Conservation (phyloP, 495 filamentous ascomycete species). For the Neurospora hispaniola region DNA sequence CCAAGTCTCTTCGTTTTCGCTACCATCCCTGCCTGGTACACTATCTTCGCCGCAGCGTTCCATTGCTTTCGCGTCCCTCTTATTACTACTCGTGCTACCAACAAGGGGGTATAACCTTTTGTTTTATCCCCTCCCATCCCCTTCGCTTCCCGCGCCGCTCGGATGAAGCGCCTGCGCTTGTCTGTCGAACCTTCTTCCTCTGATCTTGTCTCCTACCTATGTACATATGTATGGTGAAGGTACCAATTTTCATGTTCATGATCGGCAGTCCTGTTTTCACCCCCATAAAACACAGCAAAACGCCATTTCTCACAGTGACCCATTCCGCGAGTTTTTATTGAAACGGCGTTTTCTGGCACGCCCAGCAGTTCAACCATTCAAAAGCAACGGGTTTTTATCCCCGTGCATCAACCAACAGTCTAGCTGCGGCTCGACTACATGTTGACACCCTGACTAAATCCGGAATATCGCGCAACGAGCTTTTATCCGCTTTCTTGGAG, state of each 20-base stretch:
- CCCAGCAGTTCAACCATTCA: neutral
- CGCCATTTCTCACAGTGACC: neutral
- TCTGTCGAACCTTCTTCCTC: constrained; percentile 2
- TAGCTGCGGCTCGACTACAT: constrained; percentile 24
- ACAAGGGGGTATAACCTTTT: neutral
- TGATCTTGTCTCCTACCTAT: neutral
- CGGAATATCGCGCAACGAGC: constrained; percentile 20
- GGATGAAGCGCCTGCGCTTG: neutral
- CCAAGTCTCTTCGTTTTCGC: constrained; percentile 35
- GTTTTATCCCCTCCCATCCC: neutral
- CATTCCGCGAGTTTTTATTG: neutral
- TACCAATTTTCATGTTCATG: neutral
- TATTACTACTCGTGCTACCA: neutral
- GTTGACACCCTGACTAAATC: constrained; percentile 23
- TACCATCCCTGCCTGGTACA: neutral
- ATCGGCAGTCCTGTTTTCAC: neutral
- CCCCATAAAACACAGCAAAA: neutral
- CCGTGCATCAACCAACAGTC: constrained; percentile 15
- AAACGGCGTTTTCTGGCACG: neutral
- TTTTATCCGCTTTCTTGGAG: constrained; percentile 20
- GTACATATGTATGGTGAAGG: neutral
- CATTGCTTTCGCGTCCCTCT: neutral
- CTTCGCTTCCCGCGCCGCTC: neutral
- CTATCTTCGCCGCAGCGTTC: neutral
- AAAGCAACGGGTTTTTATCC: neutral